Conservation (phyloP, 2,329 filamentous ascomycete genomes). For the Ophiognomonia clavigignenti-juglandacearum region DNA sequence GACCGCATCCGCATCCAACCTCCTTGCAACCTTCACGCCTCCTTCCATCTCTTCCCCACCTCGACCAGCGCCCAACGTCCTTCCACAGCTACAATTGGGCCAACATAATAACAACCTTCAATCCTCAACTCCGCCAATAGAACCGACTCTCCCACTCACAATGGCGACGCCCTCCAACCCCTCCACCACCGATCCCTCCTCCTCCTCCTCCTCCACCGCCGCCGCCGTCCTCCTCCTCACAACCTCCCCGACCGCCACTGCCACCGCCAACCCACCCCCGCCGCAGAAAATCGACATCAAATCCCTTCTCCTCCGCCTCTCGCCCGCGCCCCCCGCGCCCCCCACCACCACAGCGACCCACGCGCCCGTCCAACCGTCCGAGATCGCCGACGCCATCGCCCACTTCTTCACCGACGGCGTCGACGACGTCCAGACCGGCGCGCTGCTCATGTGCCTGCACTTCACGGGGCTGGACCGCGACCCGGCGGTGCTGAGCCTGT, state of each 20-base stretch:
- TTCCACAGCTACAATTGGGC: too few relatives aligned
- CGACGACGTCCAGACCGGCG: slow-evolving; percentile 81
- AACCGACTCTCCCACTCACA: too few relatives aligned
- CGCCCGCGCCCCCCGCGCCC: slow-evolving; percentile 49
- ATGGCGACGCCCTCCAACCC: neutral
- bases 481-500: slow-evolving; percentile 80
- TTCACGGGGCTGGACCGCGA: slow-evolving; percentile 83
- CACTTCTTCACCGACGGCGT: slow-evolving; percentile 88
- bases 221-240: slow-evolving; percentile 8
- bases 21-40: too few relatives aligned
- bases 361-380: too few relatives aligned
- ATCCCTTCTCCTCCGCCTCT: slow-evolving; percentile 67
- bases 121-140: neutral
- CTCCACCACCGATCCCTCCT: neutral
- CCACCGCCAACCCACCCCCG: slow-evolving; percentile 12
- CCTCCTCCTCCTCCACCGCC: neutral
- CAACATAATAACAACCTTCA: too few relatives aligned
- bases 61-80: too few relatives aligned
- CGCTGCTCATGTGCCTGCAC: slow-evolving; percentile 84
- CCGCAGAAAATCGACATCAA: slow-evolving; percentile 53
- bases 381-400: slow-evolving; percentile 86
- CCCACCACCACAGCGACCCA: too few relatives aligned
- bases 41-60: too few relatives aligned
- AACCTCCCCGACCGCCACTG: too few relatives aligned
- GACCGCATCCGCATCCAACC: too few relatives aligned